Conservation (phyloP, 768 basidiomycete species). For the Xerocomellus intermedius region DNA sequence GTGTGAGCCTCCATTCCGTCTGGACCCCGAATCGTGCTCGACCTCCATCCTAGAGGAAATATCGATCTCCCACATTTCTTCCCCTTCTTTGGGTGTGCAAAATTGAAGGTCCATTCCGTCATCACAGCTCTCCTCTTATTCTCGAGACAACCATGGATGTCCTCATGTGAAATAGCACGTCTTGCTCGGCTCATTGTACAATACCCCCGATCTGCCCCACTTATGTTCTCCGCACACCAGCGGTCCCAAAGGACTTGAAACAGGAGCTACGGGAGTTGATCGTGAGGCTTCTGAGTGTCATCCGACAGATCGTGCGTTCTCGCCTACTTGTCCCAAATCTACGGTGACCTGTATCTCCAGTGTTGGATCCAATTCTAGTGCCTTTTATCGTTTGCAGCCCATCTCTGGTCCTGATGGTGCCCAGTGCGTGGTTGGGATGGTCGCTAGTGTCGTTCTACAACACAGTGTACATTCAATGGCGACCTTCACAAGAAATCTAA, state of each 20-base stretch:
- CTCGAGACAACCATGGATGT: slow-evolving; percentile 60
- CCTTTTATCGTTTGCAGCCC: slow-evolving; percentile 24
- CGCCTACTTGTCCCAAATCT: slow-evolving; percentile 1
- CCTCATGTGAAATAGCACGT: slow-evolving; percentile 68
- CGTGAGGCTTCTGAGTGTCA: slow-evolving; percentile 64
- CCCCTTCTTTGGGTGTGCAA: slow-evolving; percentile 74
- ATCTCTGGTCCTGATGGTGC: slow-evolving; percentile 2
- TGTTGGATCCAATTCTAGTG: slow-evolving; percentile 82
- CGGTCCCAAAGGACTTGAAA: slow-evolving; percentile 43
- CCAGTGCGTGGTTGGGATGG: slow-evolving; percentile 84
- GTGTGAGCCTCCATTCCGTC: slow-evolving; percentile 52
- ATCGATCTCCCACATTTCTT: slow-evolving; percentile 68
- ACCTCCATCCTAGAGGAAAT: slow-evolving; percentile 56
- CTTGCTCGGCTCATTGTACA: no score
- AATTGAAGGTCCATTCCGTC: slow-evolving; percentile 78
- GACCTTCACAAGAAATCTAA: no score
- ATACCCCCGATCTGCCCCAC: no score
- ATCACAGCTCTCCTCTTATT: no score
- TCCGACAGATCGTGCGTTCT: slow-evolving; percentile 72
- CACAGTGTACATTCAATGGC: slow-evolving; percentile 81
- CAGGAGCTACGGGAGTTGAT: slow-evolving; percentile 72
- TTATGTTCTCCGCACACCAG: background rate
- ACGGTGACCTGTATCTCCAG: slow-evolving; percentile 36
- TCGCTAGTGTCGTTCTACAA: slow-evolving; percentile 90
- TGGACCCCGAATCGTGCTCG: background rate